Evolutionary conservation across 2,329 filamentous ascomycete genomes (phyloP).

Genomic region (Epicoccum sorghinum): DNA sequence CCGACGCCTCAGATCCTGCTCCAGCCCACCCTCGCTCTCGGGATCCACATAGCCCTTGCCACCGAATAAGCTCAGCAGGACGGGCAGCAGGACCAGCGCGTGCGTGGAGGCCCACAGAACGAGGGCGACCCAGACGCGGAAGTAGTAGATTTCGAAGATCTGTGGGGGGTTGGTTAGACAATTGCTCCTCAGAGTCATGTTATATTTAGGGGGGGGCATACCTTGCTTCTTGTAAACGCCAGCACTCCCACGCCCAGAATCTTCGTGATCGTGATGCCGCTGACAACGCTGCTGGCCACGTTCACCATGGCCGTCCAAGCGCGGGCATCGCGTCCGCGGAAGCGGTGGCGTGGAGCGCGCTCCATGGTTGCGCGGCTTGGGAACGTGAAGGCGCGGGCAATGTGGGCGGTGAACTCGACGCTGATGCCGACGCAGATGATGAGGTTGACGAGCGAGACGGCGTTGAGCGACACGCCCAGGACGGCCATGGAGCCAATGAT

Average conservation of each 20-base stretch:
- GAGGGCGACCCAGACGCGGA: slow-evolving; percentile 92
- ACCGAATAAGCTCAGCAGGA: slow-evolving; percentile 83
- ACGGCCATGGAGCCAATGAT: slow-evolving; percentile 96
- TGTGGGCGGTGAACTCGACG: slow-evolving; percentile 97
- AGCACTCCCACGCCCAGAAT: slow-evolving; percentile 89
- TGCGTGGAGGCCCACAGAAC: slow-evolving; percentile 89
- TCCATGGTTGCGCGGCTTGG: slow-evolving; percentile 84
- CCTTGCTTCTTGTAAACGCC: slow-evolving; percentile 90
- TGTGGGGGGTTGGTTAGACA: slow-evolving; percentile 4
- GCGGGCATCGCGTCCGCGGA: slow-evolving; percentile 81
- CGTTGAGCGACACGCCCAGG: slow-evolving; percentile 87
- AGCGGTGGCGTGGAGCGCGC: slow-evolving; percentile 71
- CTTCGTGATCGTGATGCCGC: slow-evolving; percentile 95
- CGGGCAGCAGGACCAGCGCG: slow-evolving; percentile 88
- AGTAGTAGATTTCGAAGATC: slow-evolving; percentile 99
- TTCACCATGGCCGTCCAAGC: slow-evolving; percentile 94
- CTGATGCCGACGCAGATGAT: slow-evolving; percentile 97
- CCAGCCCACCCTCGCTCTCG: slow-evolving; percentile 84
- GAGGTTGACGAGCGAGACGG: slow-evolving; percentile 92
- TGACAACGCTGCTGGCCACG: slow-evolving; percentile 92
- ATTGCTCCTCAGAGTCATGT: no score
- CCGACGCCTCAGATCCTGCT: slow-evolving; percentile 83
- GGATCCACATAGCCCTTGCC: slow-evolving; percentile 85
- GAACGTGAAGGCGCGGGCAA: slow-evolving; percentile 95
- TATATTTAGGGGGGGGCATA: slow-evolving; percentile 18